Evolutionary conservation across 495 filamentous ascomycete genomes (phyloP).

Genomic region (Hyphodiscus hymeniophilus): DNA sequence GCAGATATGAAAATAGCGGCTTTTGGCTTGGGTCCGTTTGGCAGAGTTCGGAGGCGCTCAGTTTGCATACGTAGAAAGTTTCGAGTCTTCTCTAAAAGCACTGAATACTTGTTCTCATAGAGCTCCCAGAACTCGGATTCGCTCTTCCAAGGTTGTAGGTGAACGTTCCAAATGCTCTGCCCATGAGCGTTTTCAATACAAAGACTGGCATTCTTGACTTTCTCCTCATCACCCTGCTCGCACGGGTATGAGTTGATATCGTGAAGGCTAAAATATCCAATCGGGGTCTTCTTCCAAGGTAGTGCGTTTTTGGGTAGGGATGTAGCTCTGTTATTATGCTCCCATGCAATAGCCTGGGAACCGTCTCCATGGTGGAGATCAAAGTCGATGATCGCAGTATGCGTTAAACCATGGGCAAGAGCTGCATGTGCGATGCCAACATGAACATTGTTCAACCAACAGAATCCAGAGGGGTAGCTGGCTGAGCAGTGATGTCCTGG

Average conservation of each 20-base stretch:
- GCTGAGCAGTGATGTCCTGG: conserved; percentile 94
- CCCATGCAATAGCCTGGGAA: conserved; percentile 86
- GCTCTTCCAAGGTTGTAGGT: conserved; percentile 78
- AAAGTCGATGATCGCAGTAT: conserved; percentile 94
- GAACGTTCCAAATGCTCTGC: conserved; percentile 94
- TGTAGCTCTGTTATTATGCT: conserved; percentile 59
- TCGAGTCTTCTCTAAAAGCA: conserved; percentile 72
- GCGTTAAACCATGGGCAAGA: conserved; percentile 73
- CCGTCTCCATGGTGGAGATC: conserved; percentile 96
- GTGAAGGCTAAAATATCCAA: conserved; percentile 93
- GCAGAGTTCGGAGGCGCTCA: conserved; percentile 40
- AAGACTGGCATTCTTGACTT: conserved; percentile 82
- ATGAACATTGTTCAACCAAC: conserved; percentile 98
- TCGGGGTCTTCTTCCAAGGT: conserved; percentile 67
- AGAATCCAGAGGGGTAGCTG: conserved; percentile 84
- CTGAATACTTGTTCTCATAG: conserved; percentile 67
- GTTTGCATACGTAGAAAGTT: conserved; percentile 63
- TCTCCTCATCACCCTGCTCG: conserved; percentile 79
- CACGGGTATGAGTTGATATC: conserved; percentile 98
- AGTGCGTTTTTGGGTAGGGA: conserved; percentile 55
- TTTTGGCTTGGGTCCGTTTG: conserved; percentile 51
- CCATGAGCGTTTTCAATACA: conserved; percentile 89
- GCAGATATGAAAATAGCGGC: conserved; percentile 91
- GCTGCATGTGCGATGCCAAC: conserved; percentile 89
- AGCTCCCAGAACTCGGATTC: conserved; percentile 79